phyloP scores from a whole-genome alignment of 805 yeast genomes.

The Candida khao-thaluensis region DNA sequence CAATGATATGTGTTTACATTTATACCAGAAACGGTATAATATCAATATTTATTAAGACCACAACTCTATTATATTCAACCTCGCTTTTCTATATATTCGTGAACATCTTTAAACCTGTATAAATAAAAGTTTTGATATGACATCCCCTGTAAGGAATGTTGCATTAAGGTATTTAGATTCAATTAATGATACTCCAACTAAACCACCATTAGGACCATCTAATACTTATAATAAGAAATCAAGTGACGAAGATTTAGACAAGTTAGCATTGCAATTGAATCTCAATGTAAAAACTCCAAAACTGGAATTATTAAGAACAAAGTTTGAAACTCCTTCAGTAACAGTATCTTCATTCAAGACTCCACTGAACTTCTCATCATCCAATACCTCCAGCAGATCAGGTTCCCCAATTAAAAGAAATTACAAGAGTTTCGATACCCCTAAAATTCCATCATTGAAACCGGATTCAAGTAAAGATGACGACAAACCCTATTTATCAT shows the following conservation, averaged over 20 bases:
- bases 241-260: constrained; percentile 35
- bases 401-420: constrained; percentile 20
- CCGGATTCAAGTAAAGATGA: constrained; percentile 6
- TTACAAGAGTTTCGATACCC: constrained; percentile 13
- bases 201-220: constrained; percentile 32
- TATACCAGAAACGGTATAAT: constrained; percentile 5
- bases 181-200: constrained; percentile 26
- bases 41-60: constrained; percentile 4
- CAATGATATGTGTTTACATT: constrained; percentile 5
- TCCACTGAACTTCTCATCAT: constrained; percentile 18
- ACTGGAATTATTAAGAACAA: constrained; percentile 28
- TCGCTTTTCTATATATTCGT: neutral
- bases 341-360: constrained; percentile 42
- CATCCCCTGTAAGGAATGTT: constrained; percentile 26
- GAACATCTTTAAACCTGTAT: no score
- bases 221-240: constrained; percentile 24
- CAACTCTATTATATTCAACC: no score
- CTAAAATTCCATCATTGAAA: constrained; percentile 15
- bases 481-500: constrained; percentile 22
- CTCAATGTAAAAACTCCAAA: constrained; percentile 25
- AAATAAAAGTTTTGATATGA: no score
- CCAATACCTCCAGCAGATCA: constrained; percentile 20
- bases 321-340: constrained; percentile 42
- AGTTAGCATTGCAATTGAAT: constrained; percentile 37
- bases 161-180: constrained; percentile 38